Base-by-base conservation (phyloP, 2,329 filamentous ascomycete genomes). In the Nigrospora osmanthi region DNA sequence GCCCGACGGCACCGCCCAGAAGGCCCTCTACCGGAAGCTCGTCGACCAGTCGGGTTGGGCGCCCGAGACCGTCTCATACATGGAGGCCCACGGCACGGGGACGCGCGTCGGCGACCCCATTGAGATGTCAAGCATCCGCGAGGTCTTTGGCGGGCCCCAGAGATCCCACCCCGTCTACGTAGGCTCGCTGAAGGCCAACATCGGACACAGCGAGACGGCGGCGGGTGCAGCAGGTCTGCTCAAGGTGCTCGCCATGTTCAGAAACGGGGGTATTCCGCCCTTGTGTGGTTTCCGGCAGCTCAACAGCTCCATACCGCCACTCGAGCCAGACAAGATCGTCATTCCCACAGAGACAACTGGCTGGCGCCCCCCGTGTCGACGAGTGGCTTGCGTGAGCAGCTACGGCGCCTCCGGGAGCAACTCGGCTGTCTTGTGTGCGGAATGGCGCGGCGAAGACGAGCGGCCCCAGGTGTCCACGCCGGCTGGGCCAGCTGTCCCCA, bases 61-160 rank as follows among this genome's bases (percentile, higher is more conserved):
- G 4, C n/a, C 39, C 11, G n/a, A 41, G 14, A 17, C 19, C 10
- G 16, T 41, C n/a, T 41, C 39, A 0, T 41, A 33, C 43, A 57
- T 70, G 38, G 68, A 71, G 52, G 59, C 61, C 6, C 71, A 76
- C 47, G 72, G 70, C 3, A 75, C 72, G 0, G 71, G 70, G 2
- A 76, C 72, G 2, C 33, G 40, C 15, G 61, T 60, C 15, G 63
- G 66, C 6, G 59, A 62, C 30, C 54, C 55, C 2, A 49, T 56
- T 12, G 55, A 57, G 35, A 46, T 60, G 3, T 44, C 50, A 7
- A 50, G 53, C 19, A 47, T 56, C 11, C 47, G 54, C 6, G 43
- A 43, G 5, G 49, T 47, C 11, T 47, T 56, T 14, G 47, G 47
- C 11, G 43, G 37, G 14, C 16, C 49, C 3, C 37, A 44, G 13